A percentile compares a stretch with the other conserved stretches of the same genome.
These are phyloP conservation scores for Rheum nobile DNA, from an alignment of 148 eudicot genomes.

Conservation along the genomic window DNA sequence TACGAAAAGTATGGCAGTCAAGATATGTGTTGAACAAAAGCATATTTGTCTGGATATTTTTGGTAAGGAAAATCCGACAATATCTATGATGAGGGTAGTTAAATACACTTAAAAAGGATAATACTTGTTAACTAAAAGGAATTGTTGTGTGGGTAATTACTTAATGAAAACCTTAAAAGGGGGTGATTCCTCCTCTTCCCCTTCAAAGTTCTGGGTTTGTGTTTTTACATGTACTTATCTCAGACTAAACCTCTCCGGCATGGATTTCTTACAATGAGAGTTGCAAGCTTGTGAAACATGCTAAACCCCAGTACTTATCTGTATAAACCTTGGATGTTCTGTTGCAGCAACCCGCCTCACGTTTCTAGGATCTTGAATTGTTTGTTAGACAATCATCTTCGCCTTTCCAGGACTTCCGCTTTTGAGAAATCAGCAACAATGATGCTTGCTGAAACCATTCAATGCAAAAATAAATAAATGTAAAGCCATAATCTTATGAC, in stretches of 20 bases:
- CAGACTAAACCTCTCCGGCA: neutral
- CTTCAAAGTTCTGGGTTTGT: neutral
- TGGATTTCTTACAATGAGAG: neutral
- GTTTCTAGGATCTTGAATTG: neutral
- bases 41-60: no score
- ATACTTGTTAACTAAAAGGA: no score
- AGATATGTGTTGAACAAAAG: no score
- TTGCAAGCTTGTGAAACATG: no score
- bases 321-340: neutral
- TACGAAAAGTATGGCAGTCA: no score
- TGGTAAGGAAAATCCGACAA: no score
- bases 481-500: neutral
- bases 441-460: conserved; percentile 50
- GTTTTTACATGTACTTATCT: neutral
- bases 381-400: conserved; percentile 19
- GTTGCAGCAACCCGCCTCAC: neutral
- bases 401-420: conserved; percentile 19
- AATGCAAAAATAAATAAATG: neutral
- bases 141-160: no score
- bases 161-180: no score
- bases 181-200: no score
- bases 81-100: no score
- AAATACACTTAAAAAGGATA: no score
- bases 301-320: no score
- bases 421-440: conserved; percentile 50